phyloP scores from a whole-genome alignment of 2,329 filamentous ascomycete genomes.

The Myriangium duriaei region DNA sequence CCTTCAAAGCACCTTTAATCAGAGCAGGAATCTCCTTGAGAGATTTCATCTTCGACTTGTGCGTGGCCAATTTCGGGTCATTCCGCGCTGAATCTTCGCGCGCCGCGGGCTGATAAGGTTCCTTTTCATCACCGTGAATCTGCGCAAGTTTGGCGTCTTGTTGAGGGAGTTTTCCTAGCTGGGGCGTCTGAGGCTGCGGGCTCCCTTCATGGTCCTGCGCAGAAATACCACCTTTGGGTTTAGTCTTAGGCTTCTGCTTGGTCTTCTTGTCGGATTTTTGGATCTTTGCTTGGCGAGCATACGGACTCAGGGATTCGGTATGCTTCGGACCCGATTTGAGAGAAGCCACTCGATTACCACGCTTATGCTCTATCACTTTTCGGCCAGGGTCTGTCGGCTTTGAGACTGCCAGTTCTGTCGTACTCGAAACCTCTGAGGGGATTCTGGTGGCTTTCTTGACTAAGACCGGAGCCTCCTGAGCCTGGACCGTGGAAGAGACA shows the following conservation, averaged over 20 bases:
- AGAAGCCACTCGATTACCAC: conserved; percentile 11
- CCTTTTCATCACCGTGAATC: too few species aligned
- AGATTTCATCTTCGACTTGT: neutral
- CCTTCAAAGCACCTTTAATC: neutral
- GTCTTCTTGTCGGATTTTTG: conserved; percentile 16
- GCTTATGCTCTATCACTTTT: too few species aligned
- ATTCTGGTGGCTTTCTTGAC: neutral
- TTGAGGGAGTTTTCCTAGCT: too few species aligned
- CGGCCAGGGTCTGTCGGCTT: neutral
- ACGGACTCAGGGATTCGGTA: conserved; percentile 24
- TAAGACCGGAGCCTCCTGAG: neutral
- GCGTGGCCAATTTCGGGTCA: too few species aligned
- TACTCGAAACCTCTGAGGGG: neutral
- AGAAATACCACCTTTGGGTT: conserved; percentile 12
- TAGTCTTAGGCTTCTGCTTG: conserved; percentile 13
- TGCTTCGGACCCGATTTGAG: conserved; percentile 22
- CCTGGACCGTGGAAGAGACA: neutral
- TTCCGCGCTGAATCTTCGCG: too few species aligned
- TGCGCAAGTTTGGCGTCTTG: too few species aligned
- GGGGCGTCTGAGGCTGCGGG: too few species aligned
- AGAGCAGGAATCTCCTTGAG: neutral
- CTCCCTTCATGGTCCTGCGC: too few species aligned
- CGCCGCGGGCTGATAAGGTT: too few species aligned
- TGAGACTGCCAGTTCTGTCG: neutral
- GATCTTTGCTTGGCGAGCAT: conserved; percentile 13